Evolutionary conservation across 2,329 filamentous ascomycete genomes (phyloP).

Genomic region (Aspergillus piperis): DNA sequence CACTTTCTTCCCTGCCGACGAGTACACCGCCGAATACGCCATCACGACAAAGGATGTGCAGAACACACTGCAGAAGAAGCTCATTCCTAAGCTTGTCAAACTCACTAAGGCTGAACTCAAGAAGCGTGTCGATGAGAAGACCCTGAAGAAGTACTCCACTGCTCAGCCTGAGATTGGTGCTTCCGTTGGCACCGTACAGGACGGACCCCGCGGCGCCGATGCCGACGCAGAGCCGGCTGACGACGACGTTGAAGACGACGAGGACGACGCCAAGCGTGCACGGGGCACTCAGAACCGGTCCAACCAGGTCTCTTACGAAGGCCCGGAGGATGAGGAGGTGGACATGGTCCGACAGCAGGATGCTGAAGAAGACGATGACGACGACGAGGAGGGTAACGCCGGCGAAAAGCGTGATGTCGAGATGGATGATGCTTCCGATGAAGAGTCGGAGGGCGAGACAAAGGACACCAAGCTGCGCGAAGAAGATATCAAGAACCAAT

Average conservation of each 20-base stretch:
- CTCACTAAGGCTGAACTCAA: conserved; percentile 74
- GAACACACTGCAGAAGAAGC: conserved; percentile 74
- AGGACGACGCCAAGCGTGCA: conserved; percentile 67
- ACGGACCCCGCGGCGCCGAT: conserved; percentile 50
- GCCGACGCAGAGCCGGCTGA: conserved; percentile 62
- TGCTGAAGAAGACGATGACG: conserved; percentile 58
- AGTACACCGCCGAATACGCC: conserved; percentile 84
- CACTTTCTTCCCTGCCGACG: conserved; percentile 77
- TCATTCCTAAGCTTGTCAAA: conserved; percentile 71
- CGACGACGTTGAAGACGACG: conserved; percentile 74
- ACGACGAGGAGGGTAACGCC: conserved; percentile 51
- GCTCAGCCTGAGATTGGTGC: conserved; percentile 76
- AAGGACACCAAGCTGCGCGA: conserved; percentile 56
- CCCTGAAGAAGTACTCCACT: conserved; percentile 58
- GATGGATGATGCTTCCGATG: conserved; percentile 35
- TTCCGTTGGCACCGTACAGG: conserved; percentile 59
- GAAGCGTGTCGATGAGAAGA: conserved; percentile 68
- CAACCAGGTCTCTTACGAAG: conserved; percentile 85
- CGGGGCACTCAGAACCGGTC: conserved; percentile 67
- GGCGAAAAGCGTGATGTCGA: conserved; percentile 36
- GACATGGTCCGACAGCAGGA: conserved; percentile 69
- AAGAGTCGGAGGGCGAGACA: conserved; percentile 39
- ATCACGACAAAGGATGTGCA: conserved; percentile 78
- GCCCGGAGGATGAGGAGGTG: conserved; percentile 89
- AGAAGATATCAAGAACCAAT: conserved; percentile 64